Percentiles rank a stretch among this genome's conserved stretches.
phyloP scores from a whole-genome alignment of 208 protist species.

The Wallacemonas collosoma region DNA sequence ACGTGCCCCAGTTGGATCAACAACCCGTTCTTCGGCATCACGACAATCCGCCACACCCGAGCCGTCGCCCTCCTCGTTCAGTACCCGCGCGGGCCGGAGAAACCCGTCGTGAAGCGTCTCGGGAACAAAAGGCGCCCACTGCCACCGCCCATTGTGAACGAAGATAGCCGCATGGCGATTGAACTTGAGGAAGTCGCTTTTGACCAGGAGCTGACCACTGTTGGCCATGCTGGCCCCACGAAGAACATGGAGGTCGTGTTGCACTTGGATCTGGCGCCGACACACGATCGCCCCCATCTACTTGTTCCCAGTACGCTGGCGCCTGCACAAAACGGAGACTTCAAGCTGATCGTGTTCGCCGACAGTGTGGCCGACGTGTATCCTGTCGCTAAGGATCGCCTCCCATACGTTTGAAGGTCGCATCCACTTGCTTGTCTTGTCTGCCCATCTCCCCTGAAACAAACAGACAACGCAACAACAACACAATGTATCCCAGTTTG shows the following conservation, averaged over 20 bases:
- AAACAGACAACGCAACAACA: background rate
- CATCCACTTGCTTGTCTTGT: background rate
- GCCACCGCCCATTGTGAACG: conserved; percentile 67
- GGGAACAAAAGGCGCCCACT: conserved; percentile 68
- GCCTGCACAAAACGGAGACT: conserved; percentile 81
- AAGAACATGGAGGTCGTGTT: conserved; percentile 59
- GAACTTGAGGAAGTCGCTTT: conserved; percentile 77
- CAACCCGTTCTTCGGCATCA: conserved; percentile 85
- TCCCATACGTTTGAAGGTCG: conserved; percentile 24
- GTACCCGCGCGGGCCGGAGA: conserved; percentile 76
- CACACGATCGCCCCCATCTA: conserved; percentile 54
- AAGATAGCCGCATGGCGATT: conserved; percentile 67
- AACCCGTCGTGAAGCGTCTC: conserved; percentile 61
- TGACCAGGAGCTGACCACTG: conserved; percentile 60
- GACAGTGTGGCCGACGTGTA: conserved; percentile 73
- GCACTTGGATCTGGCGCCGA: conserved; percentile 34
- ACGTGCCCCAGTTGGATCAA: conserved; percentile 85
- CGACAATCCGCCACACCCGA: conserved; percentile 57
- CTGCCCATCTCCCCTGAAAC: background rate
- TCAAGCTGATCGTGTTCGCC: conserved; percentile 84
- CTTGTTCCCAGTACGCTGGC: conserved; percentile 79
- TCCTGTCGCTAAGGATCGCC: conserved; percentile 48
- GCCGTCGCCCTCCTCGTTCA: conserved; percentile 82
- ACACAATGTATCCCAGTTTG: too few relatives aligned
- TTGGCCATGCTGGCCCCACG: conserved; percentile 40